A percentile compares a stretch with the other conserved stretches of the same genome.
These are phyloP conservation scores for Microbotryum scabiosae DNA, from an alignment of 1,284 basidiomycete genomes.

Conservation along the genomic window DNA sequence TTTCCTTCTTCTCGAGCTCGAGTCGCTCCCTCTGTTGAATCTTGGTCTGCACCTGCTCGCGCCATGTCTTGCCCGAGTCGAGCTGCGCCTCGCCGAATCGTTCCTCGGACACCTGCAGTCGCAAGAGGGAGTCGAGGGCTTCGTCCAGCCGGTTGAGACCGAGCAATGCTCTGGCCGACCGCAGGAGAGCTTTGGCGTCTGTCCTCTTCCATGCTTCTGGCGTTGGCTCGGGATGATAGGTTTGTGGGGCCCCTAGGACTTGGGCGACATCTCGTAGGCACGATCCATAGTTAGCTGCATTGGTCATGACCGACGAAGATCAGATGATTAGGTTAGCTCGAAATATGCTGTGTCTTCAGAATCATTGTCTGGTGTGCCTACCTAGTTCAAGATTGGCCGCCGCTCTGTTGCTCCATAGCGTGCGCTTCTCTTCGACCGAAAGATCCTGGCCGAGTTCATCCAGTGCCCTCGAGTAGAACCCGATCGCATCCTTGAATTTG, in stretches of 20 bases:
- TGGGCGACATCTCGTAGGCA: constrained; percentile 74
- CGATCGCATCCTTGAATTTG: constrained; percentile 73
- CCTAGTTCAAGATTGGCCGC: constrained; percentile 84
- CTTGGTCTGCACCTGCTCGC: constrained; percentile 33
- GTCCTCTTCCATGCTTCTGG: constrained; percentile 29
- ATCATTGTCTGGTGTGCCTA: constrained; percentile 40
- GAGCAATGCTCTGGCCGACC: constrained; percentile 66
- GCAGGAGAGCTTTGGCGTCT: constrained; percentile 72
- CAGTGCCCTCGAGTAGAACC: constrained; percentile 84
- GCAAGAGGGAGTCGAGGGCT: constrained; percentile 65
- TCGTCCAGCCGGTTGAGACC: constrained; percentile 66
- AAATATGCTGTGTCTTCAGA: background rate
- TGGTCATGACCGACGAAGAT: background rate
- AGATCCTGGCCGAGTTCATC: constrained; percentile 60
- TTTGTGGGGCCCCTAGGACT: constrained; percentile 49
- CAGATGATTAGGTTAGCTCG: constrained; percentile 1
- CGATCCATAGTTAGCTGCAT: constrained; percentile 70
- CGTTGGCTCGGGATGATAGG: constrained; percentile 23
- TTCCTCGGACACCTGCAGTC: constrained; percentile 44
- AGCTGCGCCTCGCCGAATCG: constrained; percentile 3
- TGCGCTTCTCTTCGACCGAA: constrained; percentile 45
- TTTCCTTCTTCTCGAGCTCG: constrained; percentile 48
- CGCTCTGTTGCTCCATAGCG: constrained; percentile 77
- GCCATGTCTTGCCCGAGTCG: constrained; percentile 42
- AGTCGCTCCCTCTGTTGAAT: constrained; percentile 42